Base-by-base conservation (phyloP, 345 rosid genomes). In the Turnera subulata region DNA sequence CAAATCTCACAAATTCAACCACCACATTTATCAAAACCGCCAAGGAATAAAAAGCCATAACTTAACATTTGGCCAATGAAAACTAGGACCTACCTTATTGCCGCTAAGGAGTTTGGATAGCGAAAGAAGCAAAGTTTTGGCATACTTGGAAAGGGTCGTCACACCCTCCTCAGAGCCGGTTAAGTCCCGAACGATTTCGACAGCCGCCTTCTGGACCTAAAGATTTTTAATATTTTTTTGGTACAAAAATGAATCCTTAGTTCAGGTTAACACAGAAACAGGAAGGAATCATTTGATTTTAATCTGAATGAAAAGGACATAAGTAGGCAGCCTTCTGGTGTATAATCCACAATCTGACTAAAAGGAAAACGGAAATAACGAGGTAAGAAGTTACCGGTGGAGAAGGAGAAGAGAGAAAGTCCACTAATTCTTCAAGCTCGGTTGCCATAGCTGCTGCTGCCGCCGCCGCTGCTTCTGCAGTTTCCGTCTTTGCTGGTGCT, bases 131-230 rank as follows among this genome's bases (percentile, higher is more conserved):
- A 78, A 71, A 39, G 64, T 62, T 53, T 72, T 55, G 2, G 91
- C 78, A 65, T 82, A 71, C 16, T 60, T 62, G 19, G 80, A 72
- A 11, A 92, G 93, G 55, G 98, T 80, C 53, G 72, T 76, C 59
- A 83, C 63, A 25, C 93, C 95, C 58, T 92, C 93, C 24, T 92
- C 88, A 0, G 91, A 89, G 8, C 98, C 96, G 19, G 95, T 86
- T 72, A 89, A 76, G 40, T 85, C 95, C 49, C 86, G 75, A 61
- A 84, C 95, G 45, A 88, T 83, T 62, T 81, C 89, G 46, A 86
- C 87, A 7, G 96, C 93, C 11, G 86, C 95, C 76, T 92, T 86
- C 83, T 78, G 83, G 76, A 88, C 84, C 98, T 88, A 53, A 38
- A 26, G 32, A 35, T 25, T 35, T 33, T 13, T n/a, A n/a, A n/a